phyloP scores from a whole-genome alignment of 139 green algal species.

The Tetradesmus obliquus region DNA sequence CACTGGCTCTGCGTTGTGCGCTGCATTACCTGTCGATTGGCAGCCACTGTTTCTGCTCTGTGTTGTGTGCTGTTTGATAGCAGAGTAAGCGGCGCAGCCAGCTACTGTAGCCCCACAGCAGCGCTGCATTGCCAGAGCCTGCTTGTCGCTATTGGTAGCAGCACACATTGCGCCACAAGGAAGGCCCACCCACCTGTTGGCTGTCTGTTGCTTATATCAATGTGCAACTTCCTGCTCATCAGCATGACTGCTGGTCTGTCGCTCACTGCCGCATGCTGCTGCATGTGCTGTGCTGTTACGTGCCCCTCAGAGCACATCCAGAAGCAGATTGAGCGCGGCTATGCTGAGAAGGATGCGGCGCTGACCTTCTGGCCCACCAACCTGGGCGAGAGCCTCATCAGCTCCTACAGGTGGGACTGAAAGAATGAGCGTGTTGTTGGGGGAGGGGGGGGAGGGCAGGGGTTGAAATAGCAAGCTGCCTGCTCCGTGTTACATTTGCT shows the following conservation, averaged over 20 bases:
- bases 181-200: too few relatives aligned
- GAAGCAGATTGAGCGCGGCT: constrained; percentile 78
- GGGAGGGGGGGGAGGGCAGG: too few relatives aligned
- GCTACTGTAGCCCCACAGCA: too few relatives aligned
- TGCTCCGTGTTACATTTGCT: too few relatives aligned
- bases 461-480: too few relatives aligned
- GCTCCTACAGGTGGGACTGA: constrained; percentile 74
- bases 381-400: constrained; percentile 89
- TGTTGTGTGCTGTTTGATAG: not conserved
- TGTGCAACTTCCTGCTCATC: not conserved
- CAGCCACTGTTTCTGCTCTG: not conserved
- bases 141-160: too few relatives aligned
- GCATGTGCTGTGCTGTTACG: not conserved
- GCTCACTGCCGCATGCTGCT: not conserved
- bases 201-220: not conserved
- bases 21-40: not conserved
- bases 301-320: constrained; percentile 78
- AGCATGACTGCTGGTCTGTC: not conserved
- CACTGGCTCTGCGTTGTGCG: not conserved
- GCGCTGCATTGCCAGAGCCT: too few relatives aligned
- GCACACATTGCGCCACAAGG: too few relatives aligned
- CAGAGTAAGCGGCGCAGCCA: not conserved
- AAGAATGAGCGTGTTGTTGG: too few relatives aligned
- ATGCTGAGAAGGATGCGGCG: constrained; percentile 85
- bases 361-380: constrained; percentile 84